phyloP scores from a whole-genome alignment of 1,139 yeast species.

The Scheffersomyces illinoinensis region DNA sequence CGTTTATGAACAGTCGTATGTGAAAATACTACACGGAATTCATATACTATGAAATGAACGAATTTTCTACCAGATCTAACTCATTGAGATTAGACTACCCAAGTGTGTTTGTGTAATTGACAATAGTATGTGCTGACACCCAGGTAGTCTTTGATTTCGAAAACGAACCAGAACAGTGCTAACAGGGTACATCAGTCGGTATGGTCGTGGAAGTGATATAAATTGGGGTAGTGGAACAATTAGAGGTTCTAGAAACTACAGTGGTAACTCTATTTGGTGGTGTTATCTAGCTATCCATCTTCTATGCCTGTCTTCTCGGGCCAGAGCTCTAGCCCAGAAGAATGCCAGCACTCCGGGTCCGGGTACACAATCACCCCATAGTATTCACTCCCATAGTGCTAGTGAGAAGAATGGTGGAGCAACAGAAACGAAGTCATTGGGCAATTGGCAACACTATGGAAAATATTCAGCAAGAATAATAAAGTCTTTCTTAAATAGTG shows the following conservation, averaged over 20 bases:
- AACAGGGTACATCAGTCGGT: background rate
- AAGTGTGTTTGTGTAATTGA: background rate
- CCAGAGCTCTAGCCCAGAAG: background rate
- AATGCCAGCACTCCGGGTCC: background rate
- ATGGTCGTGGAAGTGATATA: background rate
- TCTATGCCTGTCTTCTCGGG: background rate
- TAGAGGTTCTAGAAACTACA: background rate
- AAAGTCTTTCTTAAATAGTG: background rate
- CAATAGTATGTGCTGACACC: background rate
- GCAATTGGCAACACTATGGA: background rate
- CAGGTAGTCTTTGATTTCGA: background rate
- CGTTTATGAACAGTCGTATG: background rate
- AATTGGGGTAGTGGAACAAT: background rate
- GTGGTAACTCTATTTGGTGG: background rate
- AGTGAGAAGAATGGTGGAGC: background rate
- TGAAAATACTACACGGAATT: background rate
- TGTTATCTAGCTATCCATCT: background rate
- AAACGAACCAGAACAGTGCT: background rate
- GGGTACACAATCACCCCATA: background rate
- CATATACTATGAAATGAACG: no score
- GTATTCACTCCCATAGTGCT: no score
- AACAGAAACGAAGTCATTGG: background rate
- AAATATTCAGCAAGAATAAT: background rate
- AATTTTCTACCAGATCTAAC: no score
- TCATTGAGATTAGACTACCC: no score